Percentiles rank a stretch among this genome's conserved stretches.
Conservation (phyloP, 768 basidiomycete species). For the Cystoderma amianthinum region DNA sequence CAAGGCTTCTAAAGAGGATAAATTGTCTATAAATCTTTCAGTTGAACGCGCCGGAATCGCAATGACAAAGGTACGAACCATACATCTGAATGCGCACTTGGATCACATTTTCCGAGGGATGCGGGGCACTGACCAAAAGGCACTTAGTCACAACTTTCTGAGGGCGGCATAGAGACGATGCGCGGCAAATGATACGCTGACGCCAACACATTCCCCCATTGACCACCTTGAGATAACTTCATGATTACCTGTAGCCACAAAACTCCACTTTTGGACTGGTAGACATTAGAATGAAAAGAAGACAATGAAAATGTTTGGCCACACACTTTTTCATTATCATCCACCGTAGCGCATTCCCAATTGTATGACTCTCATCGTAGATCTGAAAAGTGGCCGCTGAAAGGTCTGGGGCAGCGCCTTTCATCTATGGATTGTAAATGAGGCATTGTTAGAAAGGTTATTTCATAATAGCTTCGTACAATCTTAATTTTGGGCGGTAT, state of each 20-base stretch:
- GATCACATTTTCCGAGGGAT: conserved; percentile 95
- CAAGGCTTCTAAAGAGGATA: conserved; percentile 82
- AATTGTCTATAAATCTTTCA: conserved; percentile 48
- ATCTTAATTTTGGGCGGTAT: conserved; percentile 33
- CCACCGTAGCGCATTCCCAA: conserved; percentile 93
- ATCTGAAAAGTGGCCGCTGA: conserved; percentile 91
- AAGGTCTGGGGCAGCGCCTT: conserved; percentile 74
- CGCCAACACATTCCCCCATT: not conserved
- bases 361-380: conserved; percentile 90
- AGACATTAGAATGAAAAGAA: conserved; percentile 4
- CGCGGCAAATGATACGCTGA: too few relatives aligned
- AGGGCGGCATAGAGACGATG: too few relatives aligned
- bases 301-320: not conserved
- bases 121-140: conserved; percentile 57
- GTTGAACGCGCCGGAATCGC: not conserved
- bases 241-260: conserved; percentile 85
- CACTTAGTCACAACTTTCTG: too few relatives aligned
- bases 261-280: conserved; percentile 92
- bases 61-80: conserved; percentile 45
- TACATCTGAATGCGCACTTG: conserved; percentile 99
- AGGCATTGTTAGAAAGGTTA: conserved; percentile 2
- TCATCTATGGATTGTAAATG: conserved; percentile 50
- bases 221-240: conserved; percentile 1
- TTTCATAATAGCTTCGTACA: conserved; percentile 16
- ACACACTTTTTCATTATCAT: conserved; percentile 94